Evolutionary conservation across 176 grass and related monocot species (phyloP), one percentile per base, ranked within the genome.

Genomic region (Carex parvula): DNA sequence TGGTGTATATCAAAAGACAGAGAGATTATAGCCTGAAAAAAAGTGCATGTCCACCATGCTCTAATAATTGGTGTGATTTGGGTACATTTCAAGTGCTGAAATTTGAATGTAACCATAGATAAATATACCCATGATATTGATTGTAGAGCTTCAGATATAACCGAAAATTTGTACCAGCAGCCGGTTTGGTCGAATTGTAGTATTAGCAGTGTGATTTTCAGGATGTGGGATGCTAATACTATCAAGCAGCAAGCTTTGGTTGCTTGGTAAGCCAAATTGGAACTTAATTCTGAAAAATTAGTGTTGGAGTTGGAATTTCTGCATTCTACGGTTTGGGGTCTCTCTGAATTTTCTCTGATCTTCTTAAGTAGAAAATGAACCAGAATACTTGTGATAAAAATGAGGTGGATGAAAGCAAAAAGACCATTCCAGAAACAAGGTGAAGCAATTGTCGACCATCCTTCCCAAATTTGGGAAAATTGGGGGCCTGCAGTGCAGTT

Each of bases 121-220:
- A 99, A 64, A 87, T 94, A 44, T 84, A 88, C 64, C 93, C 93
- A 99, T 68, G 96, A 99, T 79, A 95, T 60, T 70, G 79, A 79
- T 46, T 95, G 93, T 14, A 89, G 59, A 82, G 67, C 72, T 85
- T 95, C 96, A 81, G 80, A 89, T 84, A 89, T 54, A 84, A 85
- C 32, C 61, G 89, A 85, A n/a, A 81, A 18, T 39, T 63, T 65
- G 81, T 90, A 88, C 59, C 53, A 88, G 90, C 91, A 93, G 83
- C 81, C 20, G 55, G 55, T 79, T 84, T 22, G 59, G 42, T 67
- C 79, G 79, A 70, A 70, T 84, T 91, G 60, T 58, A 92, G 75
- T 79, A 71, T 79, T 37, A 79, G 21, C 84, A 86, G 85, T n/a
- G 81, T 33, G 70, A 91, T 82, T 86, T 17, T 94, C 20, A 88